Conservation (phyloP, 371 early-diverging fungal genomes). For the Rhizopus delemar region DNA sequence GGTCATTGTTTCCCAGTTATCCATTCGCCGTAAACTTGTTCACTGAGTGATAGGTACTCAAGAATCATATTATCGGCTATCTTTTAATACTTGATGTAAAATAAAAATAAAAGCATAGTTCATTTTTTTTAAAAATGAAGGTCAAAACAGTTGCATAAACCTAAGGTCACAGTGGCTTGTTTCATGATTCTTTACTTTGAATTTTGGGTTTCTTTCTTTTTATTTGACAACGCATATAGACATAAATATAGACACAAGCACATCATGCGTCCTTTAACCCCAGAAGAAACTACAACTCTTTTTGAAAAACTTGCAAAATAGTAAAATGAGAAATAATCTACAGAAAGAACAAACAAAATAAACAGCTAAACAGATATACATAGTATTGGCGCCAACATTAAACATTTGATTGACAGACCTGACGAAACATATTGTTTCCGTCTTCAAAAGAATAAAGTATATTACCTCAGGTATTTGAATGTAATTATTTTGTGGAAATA, state of each 20-base stretch:
- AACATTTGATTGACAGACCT: constrained; percentile 90
- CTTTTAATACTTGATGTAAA: no score
- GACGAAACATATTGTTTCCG: constrained; percentile 97
- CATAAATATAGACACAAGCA: no score
- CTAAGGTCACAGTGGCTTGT: constrained; percentile 15
- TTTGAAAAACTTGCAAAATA: constrained; percentile 97
- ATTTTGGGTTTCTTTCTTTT: constrained; percentile 5
- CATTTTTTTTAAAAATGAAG: no score
- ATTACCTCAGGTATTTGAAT: constrained; percentile 82
- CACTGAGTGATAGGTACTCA: no score
- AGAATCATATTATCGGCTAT: no score
- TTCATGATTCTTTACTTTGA: background rate
- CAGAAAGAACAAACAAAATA: background rate
- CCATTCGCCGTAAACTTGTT: no score
- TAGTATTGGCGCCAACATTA: constrained; percentile 94
- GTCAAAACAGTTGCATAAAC: background rate
- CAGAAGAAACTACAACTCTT: constrained; percentile 92
- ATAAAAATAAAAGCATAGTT: no score
- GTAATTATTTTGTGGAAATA: background rate
- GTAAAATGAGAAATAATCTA: constrained; percentile 49
- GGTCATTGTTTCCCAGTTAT: no score
- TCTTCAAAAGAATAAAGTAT: constrained; percentile 90
- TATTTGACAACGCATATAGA: background rate
- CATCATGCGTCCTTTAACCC: constrained; percentile 93
- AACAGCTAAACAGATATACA: background rate